These are phyloP conservation scores for Corylus heterophylla DNA, from an alignment of 306 rosid genomes.

Conservation along the genomic window DNA sequence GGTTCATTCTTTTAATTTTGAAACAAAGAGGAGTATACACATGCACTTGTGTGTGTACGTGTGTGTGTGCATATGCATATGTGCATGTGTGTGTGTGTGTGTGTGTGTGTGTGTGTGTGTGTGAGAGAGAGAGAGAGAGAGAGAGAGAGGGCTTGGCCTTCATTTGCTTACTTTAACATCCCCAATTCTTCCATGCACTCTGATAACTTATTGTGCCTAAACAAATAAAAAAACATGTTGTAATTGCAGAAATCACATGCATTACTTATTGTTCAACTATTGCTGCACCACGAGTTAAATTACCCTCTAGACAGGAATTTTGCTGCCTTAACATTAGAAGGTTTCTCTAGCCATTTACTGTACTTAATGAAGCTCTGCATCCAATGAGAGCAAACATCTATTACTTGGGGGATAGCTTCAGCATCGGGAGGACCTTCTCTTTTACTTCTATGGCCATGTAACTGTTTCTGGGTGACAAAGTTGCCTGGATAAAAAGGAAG, in stretches of 20 bases:
- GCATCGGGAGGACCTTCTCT: slow-evolving; percentile 79
- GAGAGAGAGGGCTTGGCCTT: slow-evolving; percentile 18
- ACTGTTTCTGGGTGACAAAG: slow-evolving; percentile 50
- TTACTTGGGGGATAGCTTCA: slow-evolving; percentile 69
- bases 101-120: slow-evolving; percentile 16
- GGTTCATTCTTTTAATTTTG: background rate
- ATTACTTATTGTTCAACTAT: slow-evolving; percentile 28
- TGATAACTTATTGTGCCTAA: slow-evolving; percentile 78
- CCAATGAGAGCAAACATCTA: slow-evolving; percentile 93
- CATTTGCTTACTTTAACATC: slow-evolving; percentile 62
- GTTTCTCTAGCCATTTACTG: slow-evolving; percentile 87
- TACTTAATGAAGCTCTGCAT: slow-evolving; percentile 90
- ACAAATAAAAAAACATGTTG: slow-evolving; percentile 24
- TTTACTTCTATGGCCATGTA: slow-evolving; percentile 59
- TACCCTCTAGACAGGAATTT: slow-evolving; percentile 92
- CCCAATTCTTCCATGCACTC: slow-evolving; percentile 76
- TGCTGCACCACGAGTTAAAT: slow-evolving; percentile 27
- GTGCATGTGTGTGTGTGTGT: slow-evolving; percentile 4
- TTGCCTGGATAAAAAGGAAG: slow-evolving; percentile 87
- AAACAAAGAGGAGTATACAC: background rate
- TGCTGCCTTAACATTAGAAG: slow-evolving; percentile 93
- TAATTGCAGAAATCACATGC: slow-evolving; percentile 20
- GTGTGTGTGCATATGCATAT: background rate
- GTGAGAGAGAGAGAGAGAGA: slow-evolving; percentile 13
- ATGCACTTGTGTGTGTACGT: background rate